phyloP scores from a whole-genome alignment of 225 moss, liverwort and hornwort genomes.

The Bryum argenteum region DNA sequence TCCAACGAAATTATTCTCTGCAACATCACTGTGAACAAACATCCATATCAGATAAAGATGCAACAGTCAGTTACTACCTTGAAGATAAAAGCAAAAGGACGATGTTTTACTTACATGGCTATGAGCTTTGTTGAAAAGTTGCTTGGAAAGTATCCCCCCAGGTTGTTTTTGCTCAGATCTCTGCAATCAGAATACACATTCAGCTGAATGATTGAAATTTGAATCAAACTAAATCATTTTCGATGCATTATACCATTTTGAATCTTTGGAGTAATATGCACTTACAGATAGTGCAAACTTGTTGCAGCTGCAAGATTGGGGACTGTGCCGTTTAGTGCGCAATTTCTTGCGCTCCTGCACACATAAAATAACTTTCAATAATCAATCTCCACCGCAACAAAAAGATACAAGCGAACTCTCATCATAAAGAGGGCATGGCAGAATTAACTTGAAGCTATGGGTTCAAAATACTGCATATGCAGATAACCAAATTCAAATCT shows the following conservation, averaged over 20 bases:
- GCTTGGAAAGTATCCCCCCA: slow-evolving; percentile 37
- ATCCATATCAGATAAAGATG: slow-evolving; percentile 3
- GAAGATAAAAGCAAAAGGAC: neutral
- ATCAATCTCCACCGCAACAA: too few species aligned
- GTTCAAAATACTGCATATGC: too few species aligned
- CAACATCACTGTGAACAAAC: slow-evolving; percentile 28
- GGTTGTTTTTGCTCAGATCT: slow-evolving; percentile 49
- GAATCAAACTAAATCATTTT: neutral
- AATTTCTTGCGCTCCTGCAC: slow-evolving; percentile 57
- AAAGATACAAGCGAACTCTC: too few species aligned
- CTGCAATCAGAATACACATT: slow-evolving; percentile 32
- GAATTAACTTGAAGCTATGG: too few species aligned
- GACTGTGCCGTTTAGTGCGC: slow-evolving; percentile 34
- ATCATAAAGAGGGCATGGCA: too few species aligned
- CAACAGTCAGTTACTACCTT: neutral
- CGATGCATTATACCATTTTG: too few species aligned
- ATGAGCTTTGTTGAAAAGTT: slow-evolving; percentile 40
- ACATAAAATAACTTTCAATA: neutral
- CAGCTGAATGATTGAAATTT: neutral
- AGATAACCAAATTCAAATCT: too few species aligned
- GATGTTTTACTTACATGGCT: slow-evolving; percentile 41
- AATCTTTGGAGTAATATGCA: neutral
- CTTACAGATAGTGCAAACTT: slow-evolving; percentile 47
- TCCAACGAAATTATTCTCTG: slow-evolving; percentile 42
- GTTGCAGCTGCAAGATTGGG: slow-evolving; percentile 30